A percentile compares a stretch with the other conserved stretches of the same genome.
Conservation (phyloP, 2,329 filamentous ascomycete species). For the Colletotrichum camelliae region DNA sequence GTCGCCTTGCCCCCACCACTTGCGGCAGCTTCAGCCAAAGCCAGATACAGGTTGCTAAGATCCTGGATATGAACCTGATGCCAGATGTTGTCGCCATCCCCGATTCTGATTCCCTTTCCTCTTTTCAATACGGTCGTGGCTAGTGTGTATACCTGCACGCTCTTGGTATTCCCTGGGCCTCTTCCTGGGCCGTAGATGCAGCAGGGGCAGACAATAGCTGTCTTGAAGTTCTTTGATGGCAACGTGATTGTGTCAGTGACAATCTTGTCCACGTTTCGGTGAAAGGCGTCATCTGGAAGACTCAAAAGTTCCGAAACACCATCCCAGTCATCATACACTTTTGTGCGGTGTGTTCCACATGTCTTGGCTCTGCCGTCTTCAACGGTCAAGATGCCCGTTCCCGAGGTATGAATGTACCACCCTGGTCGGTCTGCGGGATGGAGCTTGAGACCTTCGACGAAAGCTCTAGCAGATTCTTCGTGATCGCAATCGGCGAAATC, state of each 20-base stretch:
- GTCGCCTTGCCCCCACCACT: neutral
- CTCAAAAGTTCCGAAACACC: neutral
- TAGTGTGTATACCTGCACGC: fast-evolving
- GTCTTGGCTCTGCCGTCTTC: neutral
- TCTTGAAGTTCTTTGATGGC: neutral
- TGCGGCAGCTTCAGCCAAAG: neutral
- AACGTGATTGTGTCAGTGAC: fast-evolving
- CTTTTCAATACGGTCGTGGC: fast-evolving
- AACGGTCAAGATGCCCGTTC: neutral
- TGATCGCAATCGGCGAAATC: neutral
- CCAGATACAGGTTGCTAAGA: neutral
- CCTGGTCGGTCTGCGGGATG: neutral
- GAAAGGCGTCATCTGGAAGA: neutral
- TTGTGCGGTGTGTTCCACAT: neutral
- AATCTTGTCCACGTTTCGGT: neutral
- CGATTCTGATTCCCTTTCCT: neutral
- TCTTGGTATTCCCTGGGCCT: neutral
- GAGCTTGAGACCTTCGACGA: neutral
- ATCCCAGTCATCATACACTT: neutral
- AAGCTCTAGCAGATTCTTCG: fast-evolving
- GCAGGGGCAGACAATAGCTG: neutral
- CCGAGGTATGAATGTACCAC: neutral
- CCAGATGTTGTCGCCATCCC: neutral
- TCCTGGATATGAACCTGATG: neutral
- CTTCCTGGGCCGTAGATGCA: neutral